Percentiles rank a stretch among this genome's conserved stretches.
Evolutionary conservation across 2,329 filamentous ascomycete species (phyloP).

Genomic region (Calycina marina): DNA sequence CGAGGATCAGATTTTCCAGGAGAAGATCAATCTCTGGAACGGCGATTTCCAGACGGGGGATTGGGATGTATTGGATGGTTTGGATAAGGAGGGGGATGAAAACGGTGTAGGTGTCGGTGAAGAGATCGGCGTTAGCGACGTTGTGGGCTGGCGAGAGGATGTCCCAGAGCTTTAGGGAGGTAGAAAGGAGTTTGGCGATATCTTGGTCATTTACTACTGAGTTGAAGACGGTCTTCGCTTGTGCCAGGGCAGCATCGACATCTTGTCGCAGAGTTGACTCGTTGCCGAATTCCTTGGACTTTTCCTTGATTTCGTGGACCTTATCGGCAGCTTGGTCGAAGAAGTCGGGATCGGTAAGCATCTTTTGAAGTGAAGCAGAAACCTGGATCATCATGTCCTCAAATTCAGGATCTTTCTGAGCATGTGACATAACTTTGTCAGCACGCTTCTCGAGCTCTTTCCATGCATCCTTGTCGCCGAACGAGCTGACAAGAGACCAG

Average conservation of each 20-base stretch:
- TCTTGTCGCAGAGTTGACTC: constrained; percentile 59
- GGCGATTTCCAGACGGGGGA: constrained; percentile 78
- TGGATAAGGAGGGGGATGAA: constrained; percentile 68
- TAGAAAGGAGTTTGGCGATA: constrained; percentile 52
- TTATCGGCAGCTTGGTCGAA: constrained; percentile 53
- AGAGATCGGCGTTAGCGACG: constrained; percentile 53
- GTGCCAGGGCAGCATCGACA: constrained; percentile 55
- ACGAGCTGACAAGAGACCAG: constrained; percentile 66
- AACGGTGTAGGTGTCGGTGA: constrained; percentile 63
- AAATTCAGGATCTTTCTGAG: constrained; percentile 66
- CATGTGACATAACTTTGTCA: constrained; percentile 56
- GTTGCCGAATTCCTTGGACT: constrained; percentile 47
- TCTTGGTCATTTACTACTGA: constrained; percentile 60
- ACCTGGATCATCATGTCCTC: constrained; percentile 62
- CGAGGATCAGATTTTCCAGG: constrained; percentile 79
- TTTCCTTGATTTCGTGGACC: constrained; percentile 34
- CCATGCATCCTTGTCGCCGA: constrained; percentile 65
- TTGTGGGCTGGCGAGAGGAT: constrained; percentile 53
- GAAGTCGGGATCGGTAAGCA: constrained; percentile 76
- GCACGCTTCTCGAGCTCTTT: constrained; percentile 55
- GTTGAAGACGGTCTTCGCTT: constrained; percentile 51
- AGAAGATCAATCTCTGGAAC: constrained; percentile 73
- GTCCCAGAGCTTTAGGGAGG: constrained; percentile 50
- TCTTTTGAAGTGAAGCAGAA: constrained; percentile 59
- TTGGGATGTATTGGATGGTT: constrained; percentile 73